phyloP scores from a whole-genome alignment of 441 rosid species.

The Populus tomentosa region DNA sequence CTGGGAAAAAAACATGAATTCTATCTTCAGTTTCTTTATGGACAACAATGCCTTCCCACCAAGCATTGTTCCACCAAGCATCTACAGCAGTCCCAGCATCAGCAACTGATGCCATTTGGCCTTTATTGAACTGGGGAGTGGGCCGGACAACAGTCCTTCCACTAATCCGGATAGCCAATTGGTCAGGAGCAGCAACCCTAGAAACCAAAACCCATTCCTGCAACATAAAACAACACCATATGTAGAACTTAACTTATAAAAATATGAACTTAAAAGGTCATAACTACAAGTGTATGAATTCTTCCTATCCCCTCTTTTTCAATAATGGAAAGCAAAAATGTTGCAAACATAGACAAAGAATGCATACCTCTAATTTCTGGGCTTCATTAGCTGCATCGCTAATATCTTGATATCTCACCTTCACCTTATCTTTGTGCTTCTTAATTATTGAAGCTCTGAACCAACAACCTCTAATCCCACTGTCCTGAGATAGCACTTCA shows the following conservation, averaged over 20 bases:
- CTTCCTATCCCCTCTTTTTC: not conserved
- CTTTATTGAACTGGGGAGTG: constrained; percentile 9
- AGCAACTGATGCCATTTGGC: constrained; percentile 19
- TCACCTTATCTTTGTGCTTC: constrained; percentile 58
- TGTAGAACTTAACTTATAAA: not conserved
- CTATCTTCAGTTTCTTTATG: constrained; percentile 43
- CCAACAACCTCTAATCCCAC: constrained; percentile 92
- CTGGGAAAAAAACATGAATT: constrained; percentile 61
- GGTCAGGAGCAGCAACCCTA: constrained; percentile 50
- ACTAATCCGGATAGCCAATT: constrained; percentile 37
- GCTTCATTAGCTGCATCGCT: constrained; percentile 64
- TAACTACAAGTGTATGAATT: not conserved
- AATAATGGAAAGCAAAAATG: constrained; percentile 1
- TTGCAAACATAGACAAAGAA: not conserved
- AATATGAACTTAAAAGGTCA: not conserved
- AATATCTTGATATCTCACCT: constrained; percentile 72
- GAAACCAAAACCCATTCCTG: constrained; percentile 78
- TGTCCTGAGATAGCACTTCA: constrained; percentile 75
- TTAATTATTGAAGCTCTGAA: constrained; percentile 61
- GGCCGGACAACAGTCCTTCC: constrained; percentile 65
- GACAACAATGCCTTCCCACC: constrained; percentile 85
- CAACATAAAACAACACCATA: not conserved
- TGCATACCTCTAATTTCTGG: constrained; percentile 58
- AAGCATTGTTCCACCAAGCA: constrained; percentile 75
- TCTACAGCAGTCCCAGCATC: constrained; percentile 64